Evolutionary conservation across 768 basidiomycete species (phyloP).

Genomic region (Tricholoma furcatifolium): DNA sequence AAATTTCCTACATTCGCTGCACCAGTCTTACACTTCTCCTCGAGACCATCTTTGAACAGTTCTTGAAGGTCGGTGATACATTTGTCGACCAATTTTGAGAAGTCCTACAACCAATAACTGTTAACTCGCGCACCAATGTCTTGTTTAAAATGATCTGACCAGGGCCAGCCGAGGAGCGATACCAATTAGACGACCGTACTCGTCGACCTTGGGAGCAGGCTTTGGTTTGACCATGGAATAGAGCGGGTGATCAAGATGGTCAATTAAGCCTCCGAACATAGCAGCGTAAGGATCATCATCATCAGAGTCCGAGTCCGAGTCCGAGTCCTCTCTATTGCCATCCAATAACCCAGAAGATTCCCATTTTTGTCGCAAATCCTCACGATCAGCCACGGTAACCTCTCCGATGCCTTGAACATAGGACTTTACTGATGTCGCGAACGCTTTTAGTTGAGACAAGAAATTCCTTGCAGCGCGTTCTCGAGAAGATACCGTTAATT

Average conservation of each 20-base stretch:
- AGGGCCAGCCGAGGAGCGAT: constrained; percentile 44
- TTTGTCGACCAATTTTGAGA: constrained; percentile 41
- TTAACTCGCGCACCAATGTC: background rate
- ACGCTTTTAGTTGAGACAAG: constrained; percentile 45
- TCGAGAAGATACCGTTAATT: constrained; percentile 52
- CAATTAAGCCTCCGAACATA: constrained; percentile 28
- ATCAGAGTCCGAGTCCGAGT: constrained; percentile 2
- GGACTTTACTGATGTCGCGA: constrained; percentile 43
- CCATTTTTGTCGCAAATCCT: constrained; percentile 49
- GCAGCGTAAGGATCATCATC: constrained; percentile 31
- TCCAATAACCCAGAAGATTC: constrained; percentile 41
- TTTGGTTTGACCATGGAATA: constrained; percentile 33
- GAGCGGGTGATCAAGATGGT: constrained; percentile 25
- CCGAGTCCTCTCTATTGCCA: constrained; percentile 15
- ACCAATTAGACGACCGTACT: constrained; percentile 40
- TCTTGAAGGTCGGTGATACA: constrained; percentile 46
- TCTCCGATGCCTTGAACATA: constrained; percentile 53
- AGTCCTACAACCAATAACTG: constrained; percentile 36
- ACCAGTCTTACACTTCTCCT: constrained; percentile 55
- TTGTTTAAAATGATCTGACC: constrained; percentile 19
- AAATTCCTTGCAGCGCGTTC: constrained; percentile 45
- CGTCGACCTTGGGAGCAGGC: constrained; percentile 39
- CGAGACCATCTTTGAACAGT: constrained; percentile 51
- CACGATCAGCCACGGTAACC: constrained; percentile 51
- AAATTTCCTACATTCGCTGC: constrained; percentile 43